Percentiles rank a stretch among this genome's conserved stretches.
Evolutionary conservation across 2,329 filamentous ascomycete species (phyloP).

Genomic region (Aspergillus pseudoviridinutans): DNA sequence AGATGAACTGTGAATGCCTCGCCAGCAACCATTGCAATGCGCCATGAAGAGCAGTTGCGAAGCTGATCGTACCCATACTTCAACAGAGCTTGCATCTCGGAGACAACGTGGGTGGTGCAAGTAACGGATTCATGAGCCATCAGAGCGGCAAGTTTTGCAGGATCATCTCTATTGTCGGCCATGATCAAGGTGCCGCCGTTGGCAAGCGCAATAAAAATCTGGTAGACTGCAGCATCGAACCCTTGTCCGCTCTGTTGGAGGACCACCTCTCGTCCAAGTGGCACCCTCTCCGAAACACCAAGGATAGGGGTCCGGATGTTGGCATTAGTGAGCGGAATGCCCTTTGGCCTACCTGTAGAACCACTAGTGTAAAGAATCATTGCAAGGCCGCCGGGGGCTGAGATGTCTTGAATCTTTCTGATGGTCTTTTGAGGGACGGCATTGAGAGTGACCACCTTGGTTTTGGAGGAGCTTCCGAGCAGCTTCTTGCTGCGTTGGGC

Average conservation of each 20-base stretch:
- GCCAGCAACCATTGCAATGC: constrained; percentile 6
- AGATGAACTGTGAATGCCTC: constrained; percentile 4
- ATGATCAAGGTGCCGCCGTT: constrained; percentile 6
- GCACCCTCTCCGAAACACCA: not conserved
- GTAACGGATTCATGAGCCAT: constrained; percentile 2
- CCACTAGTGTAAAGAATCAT: constrained; percentile 16
- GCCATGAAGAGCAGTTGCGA: constrained; percentile 3
- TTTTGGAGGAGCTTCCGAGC: not conserved
- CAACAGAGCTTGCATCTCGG: constrained; percentile 4
- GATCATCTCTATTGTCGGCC: constrained; percentile 1
- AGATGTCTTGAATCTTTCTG: not conserved
- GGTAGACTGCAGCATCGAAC: constrained; percentile 2
- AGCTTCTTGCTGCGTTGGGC: not conserved
- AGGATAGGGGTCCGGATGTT: constrained; percentile 4
- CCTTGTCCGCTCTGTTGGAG: constrained; percentile 4
- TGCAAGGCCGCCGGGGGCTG: not conserved
- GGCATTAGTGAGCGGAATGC: constrained; percentile 6
- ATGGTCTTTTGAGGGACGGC: constrained; percentile 1
- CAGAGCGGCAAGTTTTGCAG: constrained; percentile 2
- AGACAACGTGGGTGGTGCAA: constrained; percentile 3
- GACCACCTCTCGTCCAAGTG: constrained; percentile 2
- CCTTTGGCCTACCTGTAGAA: constrained; percentile 12
- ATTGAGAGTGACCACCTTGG: not conserved
- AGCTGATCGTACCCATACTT: constrained; percentile 5
- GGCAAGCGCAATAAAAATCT: constrained; percentile 1